phyloP scores from a whole-genome alignment of 2,329 filamentous ascomycete genomes.

The Diaporthe longicolla region DNA sequence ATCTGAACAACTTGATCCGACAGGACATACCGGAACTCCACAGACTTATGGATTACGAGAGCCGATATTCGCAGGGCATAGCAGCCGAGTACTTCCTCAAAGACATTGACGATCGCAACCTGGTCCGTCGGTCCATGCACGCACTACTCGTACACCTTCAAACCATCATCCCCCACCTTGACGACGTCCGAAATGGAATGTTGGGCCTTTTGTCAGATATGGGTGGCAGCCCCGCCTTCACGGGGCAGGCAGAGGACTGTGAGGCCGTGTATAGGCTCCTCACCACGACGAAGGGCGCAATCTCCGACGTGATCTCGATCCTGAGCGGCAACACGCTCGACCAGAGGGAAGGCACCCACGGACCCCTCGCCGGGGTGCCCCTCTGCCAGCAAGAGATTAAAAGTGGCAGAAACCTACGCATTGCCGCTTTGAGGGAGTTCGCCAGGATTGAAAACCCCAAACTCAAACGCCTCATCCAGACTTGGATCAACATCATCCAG shows the following conservation, averaged over 20 bases:
- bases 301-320: not conserved
- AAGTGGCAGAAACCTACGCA: not conserved
- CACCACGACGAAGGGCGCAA: not conserved
- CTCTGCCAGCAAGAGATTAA: not conserved
- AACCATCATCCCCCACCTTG: rapidly evolving
- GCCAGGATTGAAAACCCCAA: not conserved
- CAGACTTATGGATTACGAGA: not conserved
- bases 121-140: not conserved
- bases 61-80: not conserved
- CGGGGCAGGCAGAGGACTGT: not conserved
- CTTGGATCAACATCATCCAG: not conserved
- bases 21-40: not conserved
- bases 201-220: not conserved
- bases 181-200: not conserved
- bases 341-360: not conserved
- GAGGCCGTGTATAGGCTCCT: not conserved
- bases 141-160: not conserved
- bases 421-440: not conserved
- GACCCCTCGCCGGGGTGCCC: constrained; percentile 2
- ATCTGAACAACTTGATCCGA: not conserved
- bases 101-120: not conserved
- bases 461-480: not conserved
- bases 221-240: not conserved
- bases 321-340: constrained; percentile 16
- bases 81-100: constrained; percentile 16